These are phyloP conservation scores for Coemansia sp. DNA, from an alignment of 192 early-diverging fungal genomes.

Conservation along the genomic window DNA sequence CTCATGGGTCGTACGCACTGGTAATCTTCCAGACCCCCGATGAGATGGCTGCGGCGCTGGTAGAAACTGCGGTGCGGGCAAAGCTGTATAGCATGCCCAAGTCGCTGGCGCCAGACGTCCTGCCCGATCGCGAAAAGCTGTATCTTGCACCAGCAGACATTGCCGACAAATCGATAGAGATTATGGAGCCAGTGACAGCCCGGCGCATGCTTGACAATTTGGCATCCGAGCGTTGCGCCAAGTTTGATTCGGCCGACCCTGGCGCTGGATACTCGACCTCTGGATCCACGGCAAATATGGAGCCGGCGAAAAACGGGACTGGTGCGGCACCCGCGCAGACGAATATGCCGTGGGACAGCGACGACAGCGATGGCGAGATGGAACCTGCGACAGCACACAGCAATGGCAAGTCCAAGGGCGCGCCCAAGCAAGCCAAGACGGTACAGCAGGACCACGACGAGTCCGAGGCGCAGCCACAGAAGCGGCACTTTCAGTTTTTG, in stretches of 20 bases:
- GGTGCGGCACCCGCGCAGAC: conserved; percentile 10
- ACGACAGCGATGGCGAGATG: conserved; percentile 36
- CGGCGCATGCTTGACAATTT: conserved; percentile 56
- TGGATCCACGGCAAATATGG: conserved; percentile 28
- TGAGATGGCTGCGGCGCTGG: conserved; percentile 50
- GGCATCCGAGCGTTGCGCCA: conserved; percentile 45
- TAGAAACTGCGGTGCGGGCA: conserved; percentile 24
- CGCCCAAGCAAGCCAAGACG: neutral
- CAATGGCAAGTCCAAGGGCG: conserved; percentile 4
- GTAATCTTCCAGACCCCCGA: conserved; percentile 50
- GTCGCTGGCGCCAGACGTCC: conserved; percentile 35
- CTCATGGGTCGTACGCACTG: conserved; percentile 51
- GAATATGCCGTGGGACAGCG: conserved; percentile 50
- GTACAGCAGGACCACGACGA: conserved; percentile 14
- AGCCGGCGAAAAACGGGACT: conserved; percentile 6
- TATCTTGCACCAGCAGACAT: conserved; percentile 36
- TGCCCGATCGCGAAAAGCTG: conserved; percentile 34
- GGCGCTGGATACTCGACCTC: conserved; percentile 37
- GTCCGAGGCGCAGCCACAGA: conserved; percentile 32
- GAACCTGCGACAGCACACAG: conserved; percentile 4
- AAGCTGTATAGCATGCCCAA: conserved; percentile 44
- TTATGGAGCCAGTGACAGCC: conserved; percentile 57
- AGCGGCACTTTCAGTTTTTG: conserved; percentile 50
- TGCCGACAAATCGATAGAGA: conserved; percentile 56
- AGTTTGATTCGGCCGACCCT: conserved; percentile 16